phyloP scores from a whole-genome alignment of 2,329 filamentous ascomycete species.

The Drechslerella stenobrocha region DNA sequence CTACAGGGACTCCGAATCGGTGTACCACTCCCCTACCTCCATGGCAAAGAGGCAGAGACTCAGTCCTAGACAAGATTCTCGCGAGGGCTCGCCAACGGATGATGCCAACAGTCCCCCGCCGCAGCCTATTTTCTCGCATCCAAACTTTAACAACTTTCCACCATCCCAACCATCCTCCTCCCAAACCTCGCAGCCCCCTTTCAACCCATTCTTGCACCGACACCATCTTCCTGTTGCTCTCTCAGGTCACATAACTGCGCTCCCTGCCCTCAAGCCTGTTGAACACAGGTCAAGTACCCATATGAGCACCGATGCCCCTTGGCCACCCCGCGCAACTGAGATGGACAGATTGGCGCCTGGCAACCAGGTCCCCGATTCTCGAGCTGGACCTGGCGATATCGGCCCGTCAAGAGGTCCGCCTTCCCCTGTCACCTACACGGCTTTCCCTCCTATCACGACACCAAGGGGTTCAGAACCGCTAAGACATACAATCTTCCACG shows the following conservation, averaged over 20 bases:
- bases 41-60: conserved; percentile 36
- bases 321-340: conserved; percentile 28
- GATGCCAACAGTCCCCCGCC: conserved; percentile 40
- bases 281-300: conserved; percentile 8
- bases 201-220: conserved; percentile 43
- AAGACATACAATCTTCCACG: conserved; percentile 23
- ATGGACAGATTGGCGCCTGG: conserved; percentile 26
- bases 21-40: conserved; percentile 44
- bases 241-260: conserved; percentile 13
- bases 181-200: conserved; percentile 34
- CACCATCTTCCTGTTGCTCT: conserved; percentile 40
- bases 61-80: conserved; percentile 33
- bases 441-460: conserved; percentile 38
- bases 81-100: conserved; percentile 37
- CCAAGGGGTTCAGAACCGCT: conserved; percentile 34
- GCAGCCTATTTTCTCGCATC: conserved; percentile 38
- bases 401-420: conserved; percentile 43
- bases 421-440: conserved; percentile 26
- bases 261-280: conserved; percentile 30
- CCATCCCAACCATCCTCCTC: conserved; percentile 12
- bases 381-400: conserved; percentile 42
- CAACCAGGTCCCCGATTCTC: conserved; percentile 34
- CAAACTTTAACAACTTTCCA: conserved; percentile 35
- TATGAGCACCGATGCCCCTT: conserved; percentile 20
- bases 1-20: conserved; percentile 42